phyloP scores from a whole-genome alignment of 257 asterid species.

The Salvia miltiorrhiza region DNA sequence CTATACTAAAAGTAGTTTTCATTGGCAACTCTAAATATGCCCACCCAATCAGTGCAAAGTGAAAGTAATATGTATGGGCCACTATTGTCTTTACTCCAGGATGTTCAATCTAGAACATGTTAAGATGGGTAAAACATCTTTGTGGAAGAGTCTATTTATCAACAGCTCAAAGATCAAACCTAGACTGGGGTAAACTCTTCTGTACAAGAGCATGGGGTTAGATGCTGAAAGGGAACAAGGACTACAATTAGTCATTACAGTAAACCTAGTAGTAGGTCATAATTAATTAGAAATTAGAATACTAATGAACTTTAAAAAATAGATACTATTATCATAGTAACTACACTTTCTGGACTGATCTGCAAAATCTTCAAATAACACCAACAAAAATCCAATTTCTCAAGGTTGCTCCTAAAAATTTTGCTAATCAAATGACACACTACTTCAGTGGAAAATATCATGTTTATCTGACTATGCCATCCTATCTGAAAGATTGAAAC shows the following conservation, averaged over 20 bases:
- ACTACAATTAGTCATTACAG: not conserved
- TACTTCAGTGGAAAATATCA: not conserved
- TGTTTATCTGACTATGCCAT: not conserved
- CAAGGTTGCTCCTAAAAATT: not conserved
- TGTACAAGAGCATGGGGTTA: not conserved
- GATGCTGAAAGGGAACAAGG: not conserved
- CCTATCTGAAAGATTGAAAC: not conserved
- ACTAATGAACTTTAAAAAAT: not conserved
- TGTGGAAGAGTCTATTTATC: not conserved
- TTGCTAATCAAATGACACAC: not conserved
- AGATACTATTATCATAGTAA: not conserved
- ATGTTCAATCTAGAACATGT: not conserved
- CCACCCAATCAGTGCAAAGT: not conserved
- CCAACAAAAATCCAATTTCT: not conserved
- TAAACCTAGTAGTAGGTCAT: not conserved
- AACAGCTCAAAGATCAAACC: not conserved
- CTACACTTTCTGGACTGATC: not conserved
- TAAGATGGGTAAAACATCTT: not conserved
- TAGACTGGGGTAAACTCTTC: not conserved
- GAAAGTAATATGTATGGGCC: not conserved
- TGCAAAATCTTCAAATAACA: not conserved
- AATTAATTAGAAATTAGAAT: not conserved
- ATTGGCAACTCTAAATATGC: not conserved
- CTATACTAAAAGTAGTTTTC: not conserved
- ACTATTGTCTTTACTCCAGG: not conserved